These are phyloP conservation scores for Hypoxylon sp. DNA, from an alignment of 2,329 filamentous ascomycete species.

Conservation along the genomic window DNA sequence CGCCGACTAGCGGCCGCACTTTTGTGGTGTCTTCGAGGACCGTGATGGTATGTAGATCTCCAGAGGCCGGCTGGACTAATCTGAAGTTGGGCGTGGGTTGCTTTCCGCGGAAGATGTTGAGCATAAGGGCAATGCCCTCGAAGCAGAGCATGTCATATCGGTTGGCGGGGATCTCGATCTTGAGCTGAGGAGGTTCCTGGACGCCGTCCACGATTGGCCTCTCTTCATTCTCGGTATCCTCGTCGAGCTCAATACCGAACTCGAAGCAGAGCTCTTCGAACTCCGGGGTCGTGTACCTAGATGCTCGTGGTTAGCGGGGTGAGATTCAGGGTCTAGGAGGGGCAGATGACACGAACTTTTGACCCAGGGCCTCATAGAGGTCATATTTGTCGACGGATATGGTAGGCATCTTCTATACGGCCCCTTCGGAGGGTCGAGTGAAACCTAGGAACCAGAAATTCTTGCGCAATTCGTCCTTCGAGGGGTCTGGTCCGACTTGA, in stretches of 20 bases:
- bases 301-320: slow-evolving; percentile 44
- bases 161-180: slow-evolving; percentile 98
- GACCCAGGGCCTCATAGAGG: slow-evolving; percentile 92
- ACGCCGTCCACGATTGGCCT: slow-evolving; percentile 59
- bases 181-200: slow-evolving; percentile 91
- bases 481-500: slow-evolving; percentile 48
- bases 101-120: slow-evolving; percentile 92
- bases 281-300: slow-evolving; percentile 88
- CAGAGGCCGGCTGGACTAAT: slow-evolving; percentile 78
- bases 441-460: slow-evolving; percentile 26
- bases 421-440: slow-evolving; percentile 30
- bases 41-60: slow-evolving; percentile 83
- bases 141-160: slow-evolving; percentile 96
- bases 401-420: slow-evolving; percentile 82
- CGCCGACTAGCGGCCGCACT: slow-evolving; percentile 90
- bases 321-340: slow-evolving; percentile 45
- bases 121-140: slow-evolving; percentile 94
- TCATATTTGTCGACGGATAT: slow-evolving; percentile 96
- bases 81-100: slow-evolving; percentile 83
- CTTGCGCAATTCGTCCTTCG: slow-evolving; percentile 33
- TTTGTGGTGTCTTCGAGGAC: slow-evolving; percentile 81
- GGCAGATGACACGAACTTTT: slow-evolving; percentile 73
- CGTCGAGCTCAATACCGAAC: slow-evolving; percentile 97
- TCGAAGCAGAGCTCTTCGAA: slow-evolving; percentile 99
- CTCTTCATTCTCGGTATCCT: slow-evolving; percentile 75